Evolutionary conservation across 345 rosid genomes (phyloP).

Genomic region (Hevea brasiliensis): DNA sequence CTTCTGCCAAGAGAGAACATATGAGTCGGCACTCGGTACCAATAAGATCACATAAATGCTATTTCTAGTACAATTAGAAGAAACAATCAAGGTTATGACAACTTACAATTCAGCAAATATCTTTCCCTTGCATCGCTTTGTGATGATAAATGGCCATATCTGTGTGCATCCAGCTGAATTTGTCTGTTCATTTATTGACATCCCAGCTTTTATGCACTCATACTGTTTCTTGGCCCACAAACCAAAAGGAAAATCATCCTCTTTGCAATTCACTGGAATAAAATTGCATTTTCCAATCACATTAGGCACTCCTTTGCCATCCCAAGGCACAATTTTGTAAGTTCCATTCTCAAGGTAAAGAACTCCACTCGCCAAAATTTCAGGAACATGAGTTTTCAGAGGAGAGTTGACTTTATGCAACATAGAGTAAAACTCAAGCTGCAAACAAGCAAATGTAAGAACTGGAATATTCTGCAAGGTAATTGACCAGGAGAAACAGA

Average conservation of each 20-base stretch:
- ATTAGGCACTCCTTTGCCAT: slow-evolving; percentile 79
- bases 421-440: slow-evolving; percentile 81
- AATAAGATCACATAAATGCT: slow-evolving; percentile 11
- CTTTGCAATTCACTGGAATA: slow-evolving; percentile 34
- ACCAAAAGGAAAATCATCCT: slow-evolving; percentile 66
- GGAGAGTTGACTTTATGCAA: slow-evolving; percentile 52
- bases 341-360: slow-evolving; percentile 68
- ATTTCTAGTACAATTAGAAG: slow-evolving; percentile 13
- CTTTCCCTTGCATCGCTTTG: slow-evolving; percentile 87
- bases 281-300: slow-evolving; percentile 51
- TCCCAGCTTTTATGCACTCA: slow-evolving; percentile 55
- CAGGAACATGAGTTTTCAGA: slow-evolving; percentile 65
- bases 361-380: slow-evolving; percentile 75
- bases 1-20: slow-evolving; percentile 53
- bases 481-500: neutral
- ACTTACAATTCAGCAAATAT: slow-evolving; percentile 85
- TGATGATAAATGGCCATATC: slow-evolving; percentile 85
- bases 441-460: slow-evolving; percentile 34
- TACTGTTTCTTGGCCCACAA: slow-evolving; percentile 72
- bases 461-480: slow-evolving; percentile 20
- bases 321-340: slow-evolving; percentile 67
- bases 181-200: slow-evolving; percentile 33
- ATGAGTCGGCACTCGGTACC: neutral
- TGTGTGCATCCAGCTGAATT: slow-evolving; percentile 40
- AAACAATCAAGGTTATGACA: slow-evolving; percentile 5